phyloP scores from a whole-genome alignment of 345 rosid genomes.

The Citrus australasica region DNA sequence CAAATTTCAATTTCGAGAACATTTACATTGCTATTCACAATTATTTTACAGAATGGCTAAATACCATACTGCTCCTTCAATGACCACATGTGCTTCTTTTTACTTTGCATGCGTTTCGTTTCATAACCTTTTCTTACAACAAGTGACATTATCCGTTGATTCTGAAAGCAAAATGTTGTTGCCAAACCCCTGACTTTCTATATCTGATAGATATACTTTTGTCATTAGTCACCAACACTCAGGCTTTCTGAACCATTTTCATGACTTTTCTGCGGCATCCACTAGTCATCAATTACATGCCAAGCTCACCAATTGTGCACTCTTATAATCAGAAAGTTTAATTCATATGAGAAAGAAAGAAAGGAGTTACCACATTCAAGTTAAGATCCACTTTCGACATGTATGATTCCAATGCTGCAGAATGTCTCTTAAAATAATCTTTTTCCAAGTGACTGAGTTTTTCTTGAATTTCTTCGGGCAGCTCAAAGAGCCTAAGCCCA shows the following conservation, averaged over 20 bases:
- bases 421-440: slow-evolving; percentile 63
- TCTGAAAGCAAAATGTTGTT: not conserved
- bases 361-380: slow-evolving; percentile 65
- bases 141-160: not conserved
- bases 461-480: slow-evolving; percentile 70
- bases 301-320: too few species aligned
- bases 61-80: not conserved
- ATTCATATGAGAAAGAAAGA: slow-evolving; percentile 1
- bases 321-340: not conserved
- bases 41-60: not conserved
- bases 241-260: not conserved
- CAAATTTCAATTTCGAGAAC: not conserved
- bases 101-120: not conserved
- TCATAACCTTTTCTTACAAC: not conserved
- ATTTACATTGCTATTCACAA: not conserved
- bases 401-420: slow-evolving; percentile 61
- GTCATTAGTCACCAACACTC: not conserved
- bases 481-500: slow-evolving; percentile 64
- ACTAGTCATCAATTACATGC: not conserved
- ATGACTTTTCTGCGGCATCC: not conserved
- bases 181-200: not conserved
- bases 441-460: slow-evolving; percentile 69
- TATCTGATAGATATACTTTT: not conserved
- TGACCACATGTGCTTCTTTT: not conserved
- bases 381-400: slow-evolving; percentile 70